Percentiles rank a stretch among this genome's conserved stretches.
Conservation (phyloP, 1,139 yeast genomes). For the Scheffersomyces parashehatae region DNA sequence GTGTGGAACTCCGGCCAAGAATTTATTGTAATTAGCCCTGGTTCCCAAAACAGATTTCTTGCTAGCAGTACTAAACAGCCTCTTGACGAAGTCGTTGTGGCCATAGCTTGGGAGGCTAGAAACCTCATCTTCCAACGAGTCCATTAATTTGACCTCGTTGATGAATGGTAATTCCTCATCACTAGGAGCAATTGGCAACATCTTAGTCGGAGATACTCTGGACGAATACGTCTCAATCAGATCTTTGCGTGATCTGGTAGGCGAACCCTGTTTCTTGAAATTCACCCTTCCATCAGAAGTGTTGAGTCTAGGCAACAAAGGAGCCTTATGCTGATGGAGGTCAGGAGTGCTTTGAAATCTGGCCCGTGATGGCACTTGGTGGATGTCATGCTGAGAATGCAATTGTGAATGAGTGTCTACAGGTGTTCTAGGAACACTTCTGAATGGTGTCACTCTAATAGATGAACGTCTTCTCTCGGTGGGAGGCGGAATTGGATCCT, state of each 20-base stretch:
- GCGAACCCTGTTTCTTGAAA: slow-evolving; percentile 1
- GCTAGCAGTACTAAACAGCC: slow-evolving; percentile 35
- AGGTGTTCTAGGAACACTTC: slow-evolving; percentile 9
- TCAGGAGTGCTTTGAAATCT: slow-evolving; percentile 19
- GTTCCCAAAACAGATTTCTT: slow-evolving; percentile 44
- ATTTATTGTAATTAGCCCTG: slow-evolving; percentile 38
- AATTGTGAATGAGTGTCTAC: slow-evolving; percentile 3
- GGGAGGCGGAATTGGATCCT: slow-evolving; percentile 8
- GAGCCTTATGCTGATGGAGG: slow-evolving; percentile 7
- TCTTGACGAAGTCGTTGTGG: slow-evolving; percentile 9
- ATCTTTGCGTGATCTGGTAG: slow-evolving; percentile 8
- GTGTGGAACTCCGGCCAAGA: slow-evolving; percentile 33
- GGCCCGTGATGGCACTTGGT: background rate
- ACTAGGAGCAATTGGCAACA: slow-evolving; percentile 17
- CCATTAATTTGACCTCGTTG: slow-evolving; percentile 34
- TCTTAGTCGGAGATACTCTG: slow-evolving; percentile 9
- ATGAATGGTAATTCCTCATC: slow-evolving; percentile 41
- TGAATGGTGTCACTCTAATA: slow-evolving; percentile 27
- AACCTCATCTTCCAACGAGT: slow-evolving; percentile 5
- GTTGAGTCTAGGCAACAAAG: slow-evolving; percentile 11
- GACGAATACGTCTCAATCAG: slow-evolving; percentile 10
- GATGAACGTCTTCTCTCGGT: slow-evolving; percentile 19
- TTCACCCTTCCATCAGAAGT: background rate
- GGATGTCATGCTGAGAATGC: slow-evolving; percentile 1
- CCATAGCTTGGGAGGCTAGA: slow-evolving; percentile 7